Conservation (phyloP, 371 early-diverging fungal genomes). For the Enterospora canceri region DNA sequence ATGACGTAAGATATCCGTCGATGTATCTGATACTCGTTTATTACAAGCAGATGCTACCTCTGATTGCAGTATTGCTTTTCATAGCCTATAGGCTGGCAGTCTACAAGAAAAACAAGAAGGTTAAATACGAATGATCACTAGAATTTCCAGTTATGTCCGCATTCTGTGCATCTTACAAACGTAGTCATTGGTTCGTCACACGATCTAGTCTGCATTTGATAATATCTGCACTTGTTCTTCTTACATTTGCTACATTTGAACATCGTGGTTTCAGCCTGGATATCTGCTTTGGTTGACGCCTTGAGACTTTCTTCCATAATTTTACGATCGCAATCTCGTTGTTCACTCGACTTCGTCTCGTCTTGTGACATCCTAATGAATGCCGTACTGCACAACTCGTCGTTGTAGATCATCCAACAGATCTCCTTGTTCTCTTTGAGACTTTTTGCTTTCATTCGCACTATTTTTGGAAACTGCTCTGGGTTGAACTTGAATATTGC, state of each 20-base stretch:
- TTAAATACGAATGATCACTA: too few species aligned
- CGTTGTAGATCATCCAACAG: conserved; percentile 46
- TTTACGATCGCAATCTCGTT: conserved; percentile 45
- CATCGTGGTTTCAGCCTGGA: conserved; percentile 56
- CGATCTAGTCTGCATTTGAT: conserved; percentile 57
- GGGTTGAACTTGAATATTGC: not conserved
- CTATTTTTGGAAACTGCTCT: conserved; percentile 27
- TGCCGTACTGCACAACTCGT: conserved; percentile 33
- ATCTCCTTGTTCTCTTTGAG: conserved; percentile 54
- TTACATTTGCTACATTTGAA: conserved; percentile 56
- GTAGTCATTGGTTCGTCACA: conserved; percentile 59
- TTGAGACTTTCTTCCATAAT: conserved; percentile 41
- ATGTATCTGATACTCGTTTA: not conserved
- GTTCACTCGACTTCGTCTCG: conserved; percentile 54
- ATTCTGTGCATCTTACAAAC: conserved; percentile 53
- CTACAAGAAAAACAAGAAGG: too few species aligned
- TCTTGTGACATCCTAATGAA: conserved; percentile 52
- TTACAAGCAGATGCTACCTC: not conserved
- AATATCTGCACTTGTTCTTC: conserved; percentile 56
- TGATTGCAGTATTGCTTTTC: not conserved
- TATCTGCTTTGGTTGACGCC: conserved; percentile 49
- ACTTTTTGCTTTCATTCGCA: conserved; percentile 52
- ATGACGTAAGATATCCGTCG: not conserved
- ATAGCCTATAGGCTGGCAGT: not conserved
- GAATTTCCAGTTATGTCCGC: conserved; percentile 52